A percentile compares a stretch with the other conserved stretches of the same genome.
Evolutionary conservation across 1,284 basidiomycete genomes (phyloP).

Genomic region (Cerrena zonata): DNA sequence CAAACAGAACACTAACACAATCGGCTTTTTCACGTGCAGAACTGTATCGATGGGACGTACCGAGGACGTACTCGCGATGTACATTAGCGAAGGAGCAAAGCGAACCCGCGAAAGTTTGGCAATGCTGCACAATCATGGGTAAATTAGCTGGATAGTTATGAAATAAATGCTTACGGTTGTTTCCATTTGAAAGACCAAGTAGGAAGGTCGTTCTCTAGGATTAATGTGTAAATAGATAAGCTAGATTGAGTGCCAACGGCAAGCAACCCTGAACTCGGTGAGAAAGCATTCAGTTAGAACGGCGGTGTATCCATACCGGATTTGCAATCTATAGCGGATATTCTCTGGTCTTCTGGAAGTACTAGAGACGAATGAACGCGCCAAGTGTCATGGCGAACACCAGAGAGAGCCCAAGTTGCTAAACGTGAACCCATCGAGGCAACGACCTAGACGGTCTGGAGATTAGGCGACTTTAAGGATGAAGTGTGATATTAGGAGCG

Average conservation of each 20-base stretch:
- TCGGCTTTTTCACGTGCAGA: conserved; percentile 9
- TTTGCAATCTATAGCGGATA: conserved; percentile 64
- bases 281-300: conserved; percentile 10
- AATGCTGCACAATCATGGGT: conserved; percentile 5
- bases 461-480: background rate
- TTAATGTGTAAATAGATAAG: conserved; percentile 66
- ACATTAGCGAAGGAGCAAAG: conserved; percentile 71
- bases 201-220: conserved; percentile 72
- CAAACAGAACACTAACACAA: conserved; percentile 1
- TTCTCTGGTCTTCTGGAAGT: conserved; percentile 45
- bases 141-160: background rate
- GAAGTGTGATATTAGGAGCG: conserved; percentile 24
- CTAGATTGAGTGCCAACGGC: conserved; percentile 55
- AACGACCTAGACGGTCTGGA: conserved; percentile 47
- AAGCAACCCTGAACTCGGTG: conserved; percentile 51
- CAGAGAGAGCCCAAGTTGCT: conserved; percentile 70
- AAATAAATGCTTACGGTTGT: conserved; percentile 39
- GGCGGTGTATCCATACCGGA: conserved; percentile 42
- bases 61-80: conserved; percentile 58
- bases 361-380: conserved; percentile 73
- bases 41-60: conserved; percentile 34
- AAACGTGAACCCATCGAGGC: conserved; percentile 61
- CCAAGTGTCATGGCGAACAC: conserved; percentile 55
- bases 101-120: conserved; percentile 40
- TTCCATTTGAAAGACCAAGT: conserved; percentile 77